These are phyloP conservation scores for Glycine tomentella DNA, from an alignment of 306 rosid species.

Conservation along the genomic window DNA sequence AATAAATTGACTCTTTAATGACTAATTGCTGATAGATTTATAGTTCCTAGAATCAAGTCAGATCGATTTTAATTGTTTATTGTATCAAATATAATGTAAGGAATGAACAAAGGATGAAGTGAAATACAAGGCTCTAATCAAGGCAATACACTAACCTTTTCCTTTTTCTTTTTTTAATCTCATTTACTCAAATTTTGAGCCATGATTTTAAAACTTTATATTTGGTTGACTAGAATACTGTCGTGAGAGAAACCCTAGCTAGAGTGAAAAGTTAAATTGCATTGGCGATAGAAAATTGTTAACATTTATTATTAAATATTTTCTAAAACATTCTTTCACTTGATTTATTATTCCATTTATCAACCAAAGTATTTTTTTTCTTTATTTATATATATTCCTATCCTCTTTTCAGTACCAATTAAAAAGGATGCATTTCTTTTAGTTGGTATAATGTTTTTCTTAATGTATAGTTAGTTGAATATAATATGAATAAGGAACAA, in stretches of 20 bases:
- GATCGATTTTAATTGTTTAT: constrained; percentile 8
- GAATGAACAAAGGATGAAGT: constrained; percentile 47
- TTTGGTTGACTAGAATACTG: neutral
- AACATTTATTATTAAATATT: neutral
- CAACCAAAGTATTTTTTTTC: too few relatives aligned
- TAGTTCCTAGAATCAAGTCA: constrained; percentile 32
- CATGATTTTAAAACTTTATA: neutral
- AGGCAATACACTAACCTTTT: neutral
- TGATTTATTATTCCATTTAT: too few relatives aligned
- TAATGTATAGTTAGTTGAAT: neutral
- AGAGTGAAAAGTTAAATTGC: too few relatives aligned
- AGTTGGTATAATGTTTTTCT: neutral
- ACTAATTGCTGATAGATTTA: constrained; percentile 34
- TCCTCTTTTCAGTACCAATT: neutral
- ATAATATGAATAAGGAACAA: constrained; percentile 2
- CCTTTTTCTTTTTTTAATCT: neutral
- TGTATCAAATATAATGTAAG: neutral
- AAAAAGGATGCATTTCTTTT: neutral
- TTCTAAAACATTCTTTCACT: too few relatives aligned
- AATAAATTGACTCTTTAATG: constrained; percentile 6
- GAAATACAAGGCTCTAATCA: constrained; percentile 29
- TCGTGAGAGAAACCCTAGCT: too few relatives aligned
- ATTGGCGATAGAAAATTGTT: too few relatives aligned
- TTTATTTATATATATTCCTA: neutral
- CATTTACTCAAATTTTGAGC: neutral